Evolutionary conservation across 139 green algal species (phyloP).

Genomic region (Chara braunii): DNA sequence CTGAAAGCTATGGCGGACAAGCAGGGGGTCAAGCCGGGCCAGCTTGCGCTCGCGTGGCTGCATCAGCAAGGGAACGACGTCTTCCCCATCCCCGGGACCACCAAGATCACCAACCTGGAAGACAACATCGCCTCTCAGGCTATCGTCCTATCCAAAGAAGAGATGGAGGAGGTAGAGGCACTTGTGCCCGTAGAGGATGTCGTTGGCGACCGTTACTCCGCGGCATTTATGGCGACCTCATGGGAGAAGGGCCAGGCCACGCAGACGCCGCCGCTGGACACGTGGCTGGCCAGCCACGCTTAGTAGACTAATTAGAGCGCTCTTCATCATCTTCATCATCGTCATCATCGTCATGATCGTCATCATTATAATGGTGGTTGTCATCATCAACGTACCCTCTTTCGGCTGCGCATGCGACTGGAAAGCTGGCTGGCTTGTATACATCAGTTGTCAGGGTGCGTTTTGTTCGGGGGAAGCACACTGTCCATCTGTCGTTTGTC

Average conservation of each 20-base stretch:
- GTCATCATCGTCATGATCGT: no score
- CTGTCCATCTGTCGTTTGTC: no score
- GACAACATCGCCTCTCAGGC: no score
- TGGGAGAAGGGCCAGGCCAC: conserved; percentile 7
- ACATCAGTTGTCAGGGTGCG: no score
- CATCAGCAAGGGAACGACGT: conserved; percentile 57
- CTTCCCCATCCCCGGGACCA: conserved; percentile 55
- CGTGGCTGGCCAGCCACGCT: no score
- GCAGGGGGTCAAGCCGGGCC: conserved; percentile 56
- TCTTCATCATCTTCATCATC: no score
- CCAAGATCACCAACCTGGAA: conserved; percentile 11
- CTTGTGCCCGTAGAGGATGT: conserved; percentile 16
- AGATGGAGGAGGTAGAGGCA: conserved; percentile 4
- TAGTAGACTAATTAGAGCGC: no score
- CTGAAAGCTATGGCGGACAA: conserved; percentile 47
- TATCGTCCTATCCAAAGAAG: background rate
- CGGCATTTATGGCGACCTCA: background rate
- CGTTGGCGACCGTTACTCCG: conserved; percentile 1
- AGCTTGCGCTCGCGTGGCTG: conserved; percentile 73
- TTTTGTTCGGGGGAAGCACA: no score
- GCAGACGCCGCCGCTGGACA: conserved; percentile 12
- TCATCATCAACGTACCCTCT: no score
- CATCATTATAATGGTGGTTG: no score
- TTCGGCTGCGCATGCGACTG: no score
- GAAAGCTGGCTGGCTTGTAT: no score